These are phyloP conservation scores for Omphalotus olearius DNA, from an alignment of 1,284 basidiomycete species.

Conservation along the genomic window DNA sequence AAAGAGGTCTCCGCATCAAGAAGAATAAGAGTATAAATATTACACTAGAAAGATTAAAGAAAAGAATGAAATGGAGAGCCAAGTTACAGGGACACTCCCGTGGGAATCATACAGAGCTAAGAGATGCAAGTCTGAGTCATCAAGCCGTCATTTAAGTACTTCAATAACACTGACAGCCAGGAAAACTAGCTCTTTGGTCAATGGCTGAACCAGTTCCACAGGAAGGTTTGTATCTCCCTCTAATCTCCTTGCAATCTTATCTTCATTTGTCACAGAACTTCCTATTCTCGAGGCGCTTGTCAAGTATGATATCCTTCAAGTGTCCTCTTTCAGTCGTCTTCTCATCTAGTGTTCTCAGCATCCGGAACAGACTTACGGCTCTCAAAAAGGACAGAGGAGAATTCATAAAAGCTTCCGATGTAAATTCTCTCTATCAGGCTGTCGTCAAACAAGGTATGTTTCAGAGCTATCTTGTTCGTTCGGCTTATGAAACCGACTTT, in stretches of 20 bases:
- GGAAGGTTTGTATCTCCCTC: conserved; percentile 49
- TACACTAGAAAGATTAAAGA: not conserved
- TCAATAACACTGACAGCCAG: not conserved
- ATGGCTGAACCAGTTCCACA: conserved; percentile 71
- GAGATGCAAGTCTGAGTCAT: not conserved
- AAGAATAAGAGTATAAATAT: no score
- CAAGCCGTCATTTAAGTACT: not conserved
- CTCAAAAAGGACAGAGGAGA: conserved; percentile 87
- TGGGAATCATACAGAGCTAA: not conserved
- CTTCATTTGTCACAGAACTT: conserved; percentile 53
- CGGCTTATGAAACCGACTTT: not conserved
- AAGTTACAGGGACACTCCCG: not conserved
- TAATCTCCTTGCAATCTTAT: not conserved
- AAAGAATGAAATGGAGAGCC: not conserved
- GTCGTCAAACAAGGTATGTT: conserved; percentile 89
- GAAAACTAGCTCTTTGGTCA: conserved; percentile 2
- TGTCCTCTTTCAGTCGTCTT: conserved; percentile 9
- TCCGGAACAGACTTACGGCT: conserved; percentile 86
- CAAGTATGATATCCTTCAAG: conserved; percentile 51
- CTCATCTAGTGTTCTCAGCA: conserved; percentile 47
- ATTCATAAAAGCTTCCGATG: conserved; percentile 91
- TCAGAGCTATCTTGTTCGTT: not conserved
- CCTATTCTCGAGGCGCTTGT: conserved; percentile 95
- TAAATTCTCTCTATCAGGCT: conserved; percentile 89
- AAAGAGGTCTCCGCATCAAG: not conserved